Evolutionary conservation across 805 yeast species (phyloP).

Genomic region (Babjeviella inositovora): DNA sequence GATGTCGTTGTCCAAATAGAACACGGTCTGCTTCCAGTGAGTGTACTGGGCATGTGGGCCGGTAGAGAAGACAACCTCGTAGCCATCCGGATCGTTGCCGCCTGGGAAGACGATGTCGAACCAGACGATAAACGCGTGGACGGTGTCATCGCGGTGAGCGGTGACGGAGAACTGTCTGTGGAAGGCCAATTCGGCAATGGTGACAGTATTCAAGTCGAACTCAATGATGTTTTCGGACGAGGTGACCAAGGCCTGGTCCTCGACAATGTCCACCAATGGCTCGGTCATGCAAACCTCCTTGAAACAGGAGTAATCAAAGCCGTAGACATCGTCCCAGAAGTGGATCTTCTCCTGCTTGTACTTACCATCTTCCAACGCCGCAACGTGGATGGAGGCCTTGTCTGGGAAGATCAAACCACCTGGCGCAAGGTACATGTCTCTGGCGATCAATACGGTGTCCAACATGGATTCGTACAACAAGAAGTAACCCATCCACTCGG

Average conservation of each 20-base stretch:
- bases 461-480: conserved; percentile 93
- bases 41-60: conserved; percentile 92
- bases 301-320: conserved; percentile 91
- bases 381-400: conserved; percentile 76
- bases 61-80: conserved; percentile 64
- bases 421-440: conserved; percentile 63
- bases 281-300: conserved; percentile 76
- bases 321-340: conserved; percentile 95
- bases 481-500: conserved; percentile 99
- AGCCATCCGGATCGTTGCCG: conserved; percentile 26
- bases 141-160: conserved; percentile 64
- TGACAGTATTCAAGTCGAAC: conserved; percentile 83
- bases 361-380: conserved; percentile 85
- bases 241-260: conserved; percentile 59
- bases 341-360: conserved; percentile 84
- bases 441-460: conserved; percentile 87
- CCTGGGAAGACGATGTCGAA: conserved; percentile 85
- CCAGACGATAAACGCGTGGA: conserved; percentile 90
- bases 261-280: conserved; percentile 94
- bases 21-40: conserved; percentile 98
- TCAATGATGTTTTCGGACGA: conserved; percentile 55
- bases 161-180: conserved; percentile 49
- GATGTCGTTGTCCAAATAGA: conserved; percentile 73
- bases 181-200: conserved; percentile 69
- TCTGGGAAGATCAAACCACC: conserved; percentile 94